These are phyloP conservation scores for Annulohypoxylon moriforme DNA, from an alignment of 495 filamentous ascomycete genomes.

Conservation along the genomic window DNA sequence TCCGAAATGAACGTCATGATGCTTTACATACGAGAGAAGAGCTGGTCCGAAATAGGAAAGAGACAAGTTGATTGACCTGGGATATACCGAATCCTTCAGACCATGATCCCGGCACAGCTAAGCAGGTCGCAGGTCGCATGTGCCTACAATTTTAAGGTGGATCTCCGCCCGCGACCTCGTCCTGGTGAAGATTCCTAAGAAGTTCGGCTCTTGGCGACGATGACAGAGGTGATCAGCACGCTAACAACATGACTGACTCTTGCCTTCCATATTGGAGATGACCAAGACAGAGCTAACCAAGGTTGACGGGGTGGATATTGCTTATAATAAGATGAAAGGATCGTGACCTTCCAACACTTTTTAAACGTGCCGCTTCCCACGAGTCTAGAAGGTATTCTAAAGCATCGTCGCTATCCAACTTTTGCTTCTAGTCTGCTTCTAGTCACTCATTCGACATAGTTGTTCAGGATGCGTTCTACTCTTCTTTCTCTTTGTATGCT, in stretches of 20 bases:
- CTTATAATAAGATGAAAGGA: constrained; percentile 27
- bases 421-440: constrained; percentile 1
- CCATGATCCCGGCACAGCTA: constrained; percentile 16
- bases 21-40: neutral
- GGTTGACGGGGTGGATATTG: neutral
- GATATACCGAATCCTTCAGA: neutral
- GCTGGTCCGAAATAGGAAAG: constrained; percentile 17
- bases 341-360: neutral
- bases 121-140: constrained; percentile 9
- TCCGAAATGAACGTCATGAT: constrained; percentile 12
- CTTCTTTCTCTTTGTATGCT: constrained; percentile 28
- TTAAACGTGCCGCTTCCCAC: neutral
- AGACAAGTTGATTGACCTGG: constrained; percentile 6
- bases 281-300: neutral
- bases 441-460: neutral
- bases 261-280: constrained; percentile 23
- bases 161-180: neutral
- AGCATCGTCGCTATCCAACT: neutral
- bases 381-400: neutral
- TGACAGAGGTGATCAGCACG: constrained; percentile 8
- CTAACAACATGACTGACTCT: constrained; percentile 13
- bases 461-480: constrained; percentile 25
- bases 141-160: constrained; percentile 9
- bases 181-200: constrained; percentile 3
- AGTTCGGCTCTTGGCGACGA: constrained; percentile 28